phyloP scores from a whole-genome alignment of 2,329 filamentous ascomycete genomes.

The Madurella mycetomatis region DNA sequence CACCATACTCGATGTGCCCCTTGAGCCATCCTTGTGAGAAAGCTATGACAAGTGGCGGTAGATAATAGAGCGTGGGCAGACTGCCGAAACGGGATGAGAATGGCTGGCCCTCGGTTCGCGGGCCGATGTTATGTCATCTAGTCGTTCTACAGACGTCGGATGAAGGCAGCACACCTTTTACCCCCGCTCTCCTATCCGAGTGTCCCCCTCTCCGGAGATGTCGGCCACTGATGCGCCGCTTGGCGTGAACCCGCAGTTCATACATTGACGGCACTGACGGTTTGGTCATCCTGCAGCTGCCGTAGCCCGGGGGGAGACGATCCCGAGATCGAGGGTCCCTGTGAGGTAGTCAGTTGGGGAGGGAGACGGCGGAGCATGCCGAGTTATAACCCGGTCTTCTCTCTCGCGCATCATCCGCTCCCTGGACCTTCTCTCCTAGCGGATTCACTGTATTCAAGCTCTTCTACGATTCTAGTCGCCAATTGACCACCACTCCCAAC shows the following conservation, averaged over 20 bases:
- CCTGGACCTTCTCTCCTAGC: too few relatives aligned
- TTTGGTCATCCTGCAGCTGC: background rate
- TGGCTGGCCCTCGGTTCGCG: background rate
- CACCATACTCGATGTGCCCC: background rate
- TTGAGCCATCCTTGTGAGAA: constrained; percentile 4
- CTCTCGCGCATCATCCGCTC: too few relatives aligned
- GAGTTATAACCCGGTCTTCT: too few relatives aligned
- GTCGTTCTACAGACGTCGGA: background rate
- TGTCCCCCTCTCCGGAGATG: background rate
- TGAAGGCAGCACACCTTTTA: background rate
- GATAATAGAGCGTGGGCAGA: constrained; percentile 10
- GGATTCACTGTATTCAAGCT: too few relatives aligned
- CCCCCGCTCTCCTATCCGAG: background rate
- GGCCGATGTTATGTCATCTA: background rate
- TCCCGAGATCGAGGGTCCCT: background rate
- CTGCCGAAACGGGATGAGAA: background rate
- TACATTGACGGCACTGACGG: background rate
- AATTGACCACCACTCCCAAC: background rate
- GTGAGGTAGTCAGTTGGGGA: background rate
- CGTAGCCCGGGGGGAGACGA: background rate
- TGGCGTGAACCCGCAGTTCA: background rate
- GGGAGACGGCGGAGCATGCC: background rate
- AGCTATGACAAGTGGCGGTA: constrained; percentile 12
- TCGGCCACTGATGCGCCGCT: background rate
- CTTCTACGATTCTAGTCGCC: too few relatives aligned